A percentile compares a stretch with the other conserved stretches of the same genome.
phyloP scores from a whole-genome alignment of 768 basidiomycete species.

The Boletus bicolor region DNA sequence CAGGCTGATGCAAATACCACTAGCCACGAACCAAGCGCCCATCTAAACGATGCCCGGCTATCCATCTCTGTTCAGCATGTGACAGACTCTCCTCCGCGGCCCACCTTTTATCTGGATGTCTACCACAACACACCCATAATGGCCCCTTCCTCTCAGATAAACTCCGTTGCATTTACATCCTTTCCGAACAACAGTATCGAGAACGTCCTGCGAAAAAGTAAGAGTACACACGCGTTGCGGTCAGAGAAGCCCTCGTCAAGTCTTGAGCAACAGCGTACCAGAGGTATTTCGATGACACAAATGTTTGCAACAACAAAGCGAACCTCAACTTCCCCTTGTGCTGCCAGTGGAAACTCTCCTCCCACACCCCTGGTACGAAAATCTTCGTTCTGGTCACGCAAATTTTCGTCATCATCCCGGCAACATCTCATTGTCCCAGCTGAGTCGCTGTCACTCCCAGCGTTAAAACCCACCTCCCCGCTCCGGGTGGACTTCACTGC shows the following conservation, averaged over 20 bases:
- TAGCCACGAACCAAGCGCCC: not conserved
- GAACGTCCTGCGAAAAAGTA: conserved; percentile 43
- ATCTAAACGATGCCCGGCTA: conserved; percentile 9
- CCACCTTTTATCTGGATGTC: conserved; percentile 56
- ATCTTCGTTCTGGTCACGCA: conserved; percentile 67
- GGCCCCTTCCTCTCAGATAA: conserved; percentile 45
- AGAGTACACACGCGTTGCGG: conserved; percentile 44
- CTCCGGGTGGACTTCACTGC: conserved; percentile 34
- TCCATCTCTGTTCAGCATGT: conserved; percentile 20
- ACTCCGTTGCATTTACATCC: conserved; percentile 45
- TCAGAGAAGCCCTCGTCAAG: conserved; percentile 10
- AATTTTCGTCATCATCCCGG: conserved; percentile 37
- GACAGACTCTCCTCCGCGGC: conserved; percentile 42
- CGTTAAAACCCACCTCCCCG: conserved; percentile 43
- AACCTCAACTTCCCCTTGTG: conserved; percentile 35
- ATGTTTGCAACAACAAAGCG: conserved; percentile 41
- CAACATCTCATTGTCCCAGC: conserved; percentile 30
- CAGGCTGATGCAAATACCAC: not conserved
- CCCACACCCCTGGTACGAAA: conserved; percentile 50
- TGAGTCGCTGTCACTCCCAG: conserved; percentile 35
- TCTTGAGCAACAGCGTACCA: conserved; percentile 34
- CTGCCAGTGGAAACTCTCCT: conserved; percentile 19
- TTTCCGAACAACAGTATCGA: conserved; percentile 8
- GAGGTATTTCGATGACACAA: conserved; percentile 59
- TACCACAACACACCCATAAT: conserved; percentile 48